A percentile compares a stretch with the other conserved stretches of the same genome.
phyloP scores from a whole-genome alignment of 2,329 filamentous ascomycete species.

The Aspergillus alliaceus region DNA sequence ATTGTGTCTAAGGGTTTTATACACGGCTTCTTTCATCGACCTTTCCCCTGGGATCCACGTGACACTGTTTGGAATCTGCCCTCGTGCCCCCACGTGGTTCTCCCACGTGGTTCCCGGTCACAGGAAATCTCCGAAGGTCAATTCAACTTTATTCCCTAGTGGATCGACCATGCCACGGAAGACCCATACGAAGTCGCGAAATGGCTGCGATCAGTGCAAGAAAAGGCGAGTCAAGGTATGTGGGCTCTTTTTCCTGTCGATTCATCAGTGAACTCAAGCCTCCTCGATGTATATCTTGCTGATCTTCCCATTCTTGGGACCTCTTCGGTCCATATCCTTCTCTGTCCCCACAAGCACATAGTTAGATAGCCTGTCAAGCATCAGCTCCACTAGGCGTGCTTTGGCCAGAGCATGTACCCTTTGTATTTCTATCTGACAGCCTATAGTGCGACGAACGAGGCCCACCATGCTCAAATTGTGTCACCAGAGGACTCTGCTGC shows the following conservation, averaged over 20 bases:
- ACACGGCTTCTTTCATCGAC: too few species aligned
- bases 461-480: constrained; percentile 41
- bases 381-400: background rate
- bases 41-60: background rate
- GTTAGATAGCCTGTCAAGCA: background rate
- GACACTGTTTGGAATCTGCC: background rate
- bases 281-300: background rate
- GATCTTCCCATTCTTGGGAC: background rate
- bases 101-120: background rate
- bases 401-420: background rate
- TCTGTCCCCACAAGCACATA: background rate
- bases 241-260: too few species aligned
- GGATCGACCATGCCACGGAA: constrained; percentile 28
- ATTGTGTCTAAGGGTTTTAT: too few species aligned
- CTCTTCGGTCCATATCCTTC: background rate
- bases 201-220: constrained; percentile 45
- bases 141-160: background rate
- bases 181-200: constrained; percentile 44
- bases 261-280: background rate
- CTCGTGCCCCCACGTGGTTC: constrained; percentile 5
- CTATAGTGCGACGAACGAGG: constrained; percentile 41
- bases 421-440: constrained; percentile 10
- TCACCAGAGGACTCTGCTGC: constrained; percentile 36
- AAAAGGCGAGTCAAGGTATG: constrained; percentile 42
- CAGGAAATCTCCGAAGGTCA: background rate